Percentiles rank a stretch among this genome's conserved stretches.
phyloP scores from a whole-genome alignment of 495 filamentous ascomycete species.

The Lindgomyces ingoldianus region DNA sequence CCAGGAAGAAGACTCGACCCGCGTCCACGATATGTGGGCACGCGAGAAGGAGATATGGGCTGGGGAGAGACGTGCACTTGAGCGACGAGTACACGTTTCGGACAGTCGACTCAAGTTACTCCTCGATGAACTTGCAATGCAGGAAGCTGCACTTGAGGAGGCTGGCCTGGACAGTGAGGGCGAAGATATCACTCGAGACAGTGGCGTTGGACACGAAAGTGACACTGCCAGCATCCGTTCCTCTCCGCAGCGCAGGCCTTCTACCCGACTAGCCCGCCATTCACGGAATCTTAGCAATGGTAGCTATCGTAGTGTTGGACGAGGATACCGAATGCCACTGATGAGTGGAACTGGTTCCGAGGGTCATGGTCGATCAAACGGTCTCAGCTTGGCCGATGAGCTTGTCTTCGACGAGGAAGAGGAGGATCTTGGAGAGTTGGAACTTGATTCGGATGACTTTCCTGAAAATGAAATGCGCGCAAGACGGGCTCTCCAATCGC shows the following conservation, averaged over 20 bases:
- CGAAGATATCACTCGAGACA: constrained; percentile 55
- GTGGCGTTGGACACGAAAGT: constrained; percentile 55
- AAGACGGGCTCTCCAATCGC: constrained; percentile 40
- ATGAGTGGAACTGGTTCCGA: constrained; percentile 52
- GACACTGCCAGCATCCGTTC: constrained; percentile 74
- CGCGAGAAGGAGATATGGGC: constrained; percentile 82
- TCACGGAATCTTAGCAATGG: constrained; percentile 64
- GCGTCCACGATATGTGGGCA: constrained; percentile 73
- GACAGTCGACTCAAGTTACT: constrained; percentile 83
- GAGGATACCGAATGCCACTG: constrained; percentile 64
- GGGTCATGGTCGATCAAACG: constrained; percentile 61
- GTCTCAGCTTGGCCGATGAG: constrained; percentile 85
- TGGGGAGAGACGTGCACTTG: constrained; percentile 73
- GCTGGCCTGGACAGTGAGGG: constrained; percentile 50
- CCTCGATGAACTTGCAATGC: constrained; percentile 77
- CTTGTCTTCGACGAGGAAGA: constrained; percentile 79
- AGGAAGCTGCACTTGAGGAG: constrained; percentile 60
- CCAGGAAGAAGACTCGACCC: constrained; percentile 81
- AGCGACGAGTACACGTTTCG: constrained; percentile 81
- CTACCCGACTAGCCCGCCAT: constrained; percentile 59
- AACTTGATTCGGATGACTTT: constrained; percentile 44
- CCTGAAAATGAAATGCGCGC: constrained; percentile 44
- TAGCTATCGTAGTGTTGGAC: constrained; percentile 52
- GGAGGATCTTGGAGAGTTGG: constrained; percentile 47
- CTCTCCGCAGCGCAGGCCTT: constrained; percentile 52